Evolutionary conservation across 352 stramenopile species (phyloP).

Genomic region (Peronospora belbahrii): DNA sequence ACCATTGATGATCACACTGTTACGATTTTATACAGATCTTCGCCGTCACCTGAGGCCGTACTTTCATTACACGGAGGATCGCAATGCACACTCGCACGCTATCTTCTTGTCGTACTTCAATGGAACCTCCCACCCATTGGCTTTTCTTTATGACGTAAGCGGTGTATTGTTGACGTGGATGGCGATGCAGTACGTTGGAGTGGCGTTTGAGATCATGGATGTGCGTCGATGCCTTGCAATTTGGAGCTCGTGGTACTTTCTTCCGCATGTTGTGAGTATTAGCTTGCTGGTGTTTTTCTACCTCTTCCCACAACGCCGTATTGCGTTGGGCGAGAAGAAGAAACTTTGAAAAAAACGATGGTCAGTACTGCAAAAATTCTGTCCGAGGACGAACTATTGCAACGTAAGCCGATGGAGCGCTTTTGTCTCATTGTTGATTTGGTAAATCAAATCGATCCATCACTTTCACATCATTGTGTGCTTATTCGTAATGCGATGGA

Average conservation of each 20-base stretch:
- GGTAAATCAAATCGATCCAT: constrained; percentile 20
- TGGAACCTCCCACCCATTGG: constrained; percentile 60
- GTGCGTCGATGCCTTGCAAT: constrained; percentile 64
- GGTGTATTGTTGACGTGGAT: constrained; percentile 77
- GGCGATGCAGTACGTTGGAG: constrained; percentile 79
- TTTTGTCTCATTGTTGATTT: constrained; percentile 6
- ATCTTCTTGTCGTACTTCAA: constrained; percentile 81
- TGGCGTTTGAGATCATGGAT: constrained; percentile 81
- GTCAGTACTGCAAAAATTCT: background rate
- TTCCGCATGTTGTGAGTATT: constrained; percentile 59
- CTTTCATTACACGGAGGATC: constrained; percentile 85
- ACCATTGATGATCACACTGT: background rate
- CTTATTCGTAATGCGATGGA: background rate
- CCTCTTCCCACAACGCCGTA: constrained; percentile 45
- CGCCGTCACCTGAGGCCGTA: constrained; percentile 62
- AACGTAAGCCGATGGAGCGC: constrained; percentile 2
- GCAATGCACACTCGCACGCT: constrained; percentile 59
- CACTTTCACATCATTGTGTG: background rate
- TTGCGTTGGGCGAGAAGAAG: constrained; percentile 34
- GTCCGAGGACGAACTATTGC: background rate
- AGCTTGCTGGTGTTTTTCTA: constrained; percentile 53
- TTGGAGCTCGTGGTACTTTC: constrained; percentile 79
- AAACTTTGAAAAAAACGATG: background rate
- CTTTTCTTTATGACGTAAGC: constrained; percentile 67
- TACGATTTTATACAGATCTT: constrained; percentile 31